Base-by-base conservation (phyloP, 768 basidiomycete species). In the Suillus bovinus region DNA sequence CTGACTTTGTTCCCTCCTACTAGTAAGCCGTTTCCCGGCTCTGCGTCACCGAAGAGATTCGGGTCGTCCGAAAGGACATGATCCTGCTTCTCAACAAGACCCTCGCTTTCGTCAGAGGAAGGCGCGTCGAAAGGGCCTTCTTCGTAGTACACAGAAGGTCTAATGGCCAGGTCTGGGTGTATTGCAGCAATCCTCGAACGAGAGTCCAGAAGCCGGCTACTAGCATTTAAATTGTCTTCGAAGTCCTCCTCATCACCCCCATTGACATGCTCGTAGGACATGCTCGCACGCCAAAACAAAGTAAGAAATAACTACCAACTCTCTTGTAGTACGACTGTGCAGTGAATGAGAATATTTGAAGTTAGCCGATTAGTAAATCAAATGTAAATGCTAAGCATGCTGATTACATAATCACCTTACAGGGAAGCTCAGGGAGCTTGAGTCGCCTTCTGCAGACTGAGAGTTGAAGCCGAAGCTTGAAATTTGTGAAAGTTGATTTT, bases 101-200 rank as follows among this genome's bases (percentile, higher is more conserved):
- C 72, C 36, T 81, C 82, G 31, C 84, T 82, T 61, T 87, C 89
- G n/a, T 88, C 88, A n/a, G 90, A 91, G 68, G 88, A 90, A 8
- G 90, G 89, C 24, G 88, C 81, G 66, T 91, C 88, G 68, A 92
- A 93, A 0, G 85, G 81, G 0, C 91, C 90, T 22, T 92, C 90
- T 34, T 82, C 87, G 66, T 93, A 93, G 75, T 93, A 93, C 7
- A 74, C 68, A 1, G 66, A 67, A 3, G 80, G 80, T 53, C 71
- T 68, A 22, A 70, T 64, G 39, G 58, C 55, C 22, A 58, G 62
- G 36, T 70, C 67, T 13, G 61, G 52, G n/a, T 29, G 59, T 3
- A 50, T 31, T 14, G 53, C 53, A 20, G 24, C 38, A 46, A 57
- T 39, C 55, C 31, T 66, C 52, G 42, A 27, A 38, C 44, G 56